phyloP scores from a whole-genome alignment of 306 rosid genomes.

The Mucuna pruriens region DNA sequence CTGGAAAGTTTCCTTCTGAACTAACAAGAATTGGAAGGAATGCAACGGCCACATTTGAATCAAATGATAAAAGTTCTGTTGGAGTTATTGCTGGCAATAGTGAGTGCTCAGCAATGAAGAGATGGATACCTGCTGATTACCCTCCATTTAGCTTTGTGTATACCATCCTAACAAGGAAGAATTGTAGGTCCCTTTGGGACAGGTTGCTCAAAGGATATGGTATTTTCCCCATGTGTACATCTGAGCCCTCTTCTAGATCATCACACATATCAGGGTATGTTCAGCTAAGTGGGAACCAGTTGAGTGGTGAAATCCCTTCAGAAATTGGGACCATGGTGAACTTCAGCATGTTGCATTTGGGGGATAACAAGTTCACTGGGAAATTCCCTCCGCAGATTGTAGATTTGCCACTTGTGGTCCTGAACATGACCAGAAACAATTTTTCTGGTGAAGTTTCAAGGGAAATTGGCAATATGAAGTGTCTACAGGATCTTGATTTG shows the following conservation, averaged over 20 bases:
- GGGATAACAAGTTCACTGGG: constrained; percentile 68
- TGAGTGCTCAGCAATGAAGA: constrained; percentile 77
- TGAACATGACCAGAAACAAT: constrained; percentile 63
- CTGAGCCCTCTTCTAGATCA: constrained; percentile 45
- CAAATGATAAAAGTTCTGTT: constrained; percentile 22
- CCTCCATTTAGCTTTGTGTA: constrained; percentile 86
- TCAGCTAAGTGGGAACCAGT: constrained; percentile 73
- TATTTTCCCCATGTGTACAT: constrained; percentile 59
- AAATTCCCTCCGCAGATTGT: constrained; percentile 60
- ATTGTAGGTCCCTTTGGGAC: constrained; percentile 80
- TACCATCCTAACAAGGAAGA: constrained; percentile 74
- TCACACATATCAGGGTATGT: constrained; percentile 70
- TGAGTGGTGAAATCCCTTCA: constrained; percentile 72
- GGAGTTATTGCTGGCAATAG: constrained; percentile 62
- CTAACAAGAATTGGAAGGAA: constrained; percentile 65
- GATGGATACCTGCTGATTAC: constrained; percentile 95
- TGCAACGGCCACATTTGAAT: constrained; percentile 60
- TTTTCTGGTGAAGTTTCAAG: constrained; percentile 77
- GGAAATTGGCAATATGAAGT: constrained; percentile 62
- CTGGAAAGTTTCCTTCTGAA: constrained; percentile 68
- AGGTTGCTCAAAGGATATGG: constrained; percentile 72
- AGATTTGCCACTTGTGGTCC: constrained; percentile 62
- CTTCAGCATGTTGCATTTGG: constrained; percentile 78
- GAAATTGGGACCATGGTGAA: constrained; percentile 65
- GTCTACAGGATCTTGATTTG: constrained; percentile 78